A percentile compares a stretch with the other conserved stretches of the same genome.
phyloP scores from a whole-genome alignment of 2,329 filamentous ascomycete species.

The Xylariaceae sp. region DNA sequence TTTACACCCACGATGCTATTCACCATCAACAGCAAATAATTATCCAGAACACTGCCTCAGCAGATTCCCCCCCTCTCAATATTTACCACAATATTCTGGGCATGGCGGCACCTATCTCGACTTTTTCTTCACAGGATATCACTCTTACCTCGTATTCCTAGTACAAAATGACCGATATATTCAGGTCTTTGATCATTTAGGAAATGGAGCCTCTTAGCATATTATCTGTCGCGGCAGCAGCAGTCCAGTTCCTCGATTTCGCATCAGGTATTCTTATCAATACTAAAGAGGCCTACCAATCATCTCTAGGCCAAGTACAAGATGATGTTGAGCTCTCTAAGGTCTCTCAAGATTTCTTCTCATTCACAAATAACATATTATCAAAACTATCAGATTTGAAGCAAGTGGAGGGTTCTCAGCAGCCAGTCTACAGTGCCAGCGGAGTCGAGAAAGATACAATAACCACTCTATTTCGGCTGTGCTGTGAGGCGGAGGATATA shows the following conservation, averaged over 20 bases:
- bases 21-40: no score
- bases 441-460: background rate
- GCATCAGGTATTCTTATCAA: background rate
- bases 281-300: background rate
- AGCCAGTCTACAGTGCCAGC: background rate
- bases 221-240: background rate
- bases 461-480: background rate
- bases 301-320: background rate
- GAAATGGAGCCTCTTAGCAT: background rate
- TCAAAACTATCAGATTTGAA: background rate
- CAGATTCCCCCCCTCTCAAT: no score
- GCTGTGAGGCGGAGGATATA: background rate
- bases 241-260: background rate
- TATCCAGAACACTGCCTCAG: no score
- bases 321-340: constrained; percentile 4
- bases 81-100: no score
- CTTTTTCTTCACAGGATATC: no score
- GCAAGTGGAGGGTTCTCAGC: background rate
- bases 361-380: background rate
- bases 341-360: background rate
- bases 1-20: no score
- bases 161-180: no score
- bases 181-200: no score
- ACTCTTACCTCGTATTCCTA: no score
- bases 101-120: no score